Conservation (phyloP, 2,329 filamentous ascomycete genomes). For the Colletotrichum noveboracense region DNA sequence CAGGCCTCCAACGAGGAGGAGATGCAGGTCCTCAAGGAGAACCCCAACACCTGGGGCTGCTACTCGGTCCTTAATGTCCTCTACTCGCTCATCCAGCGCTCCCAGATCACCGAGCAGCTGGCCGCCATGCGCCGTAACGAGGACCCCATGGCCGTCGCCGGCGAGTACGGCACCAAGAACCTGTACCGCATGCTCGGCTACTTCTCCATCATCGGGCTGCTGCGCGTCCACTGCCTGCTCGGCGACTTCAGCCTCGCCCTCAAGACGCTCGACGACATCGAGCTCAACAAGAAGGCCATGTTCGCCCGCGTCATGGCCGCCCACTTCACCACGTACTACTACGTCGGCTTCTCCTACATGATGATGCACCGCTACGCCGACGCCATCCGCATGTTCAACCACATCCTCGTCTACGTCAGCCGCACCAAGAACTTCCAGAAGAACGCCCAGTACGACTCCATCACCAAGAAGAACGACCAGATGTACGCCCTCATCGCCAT, state of each 20-base stretch:
- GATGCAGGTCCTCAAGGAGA: constrained; percentile 87
- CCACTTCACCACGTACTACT: constrained; percentile 99
- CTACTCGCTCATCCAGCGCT: constrained; percentile 98
- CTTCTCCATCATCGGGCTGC: constrained; percentile 97
- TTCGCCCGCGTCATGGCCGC: constrained; percentile 99
- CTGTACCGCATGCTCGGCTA: constrained; percentile 99
- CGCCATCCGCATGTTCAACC: constrained; percentile 99
- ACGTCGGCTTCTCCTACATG: constrained; percentile 99
- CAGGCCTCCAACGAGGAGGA: constrained; percentile 89
- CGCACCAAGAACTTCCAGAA: constrained; percentile 99
- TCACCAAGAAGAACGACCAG: constrained; percentile 99
- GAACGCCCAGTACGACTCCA: constrained; percentile 96
- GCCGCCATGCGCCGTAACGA: constrained; percentile 93
- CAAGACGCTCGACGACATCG: constrained; percentile 98
- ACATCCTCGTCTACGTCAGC: constrained; percentile 98
- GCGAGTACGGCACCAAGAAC: constrained; percentile 92
- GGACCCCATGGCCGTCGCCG: constrained; percentile 85
- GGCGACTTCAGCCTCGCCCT: constrained; percentile 98
- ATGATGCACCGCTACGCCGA: constrained; percentile 99
- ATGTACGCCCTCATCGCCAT: constrained; percentile 99
- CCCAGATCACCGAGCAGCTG: constrained; percentile 97
- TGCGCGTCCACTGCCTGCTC: constrained; percentile 94
- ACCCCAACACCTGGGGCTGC: constrained; percentile 99
- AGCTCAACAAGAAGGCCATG: constrained; percentile 99
- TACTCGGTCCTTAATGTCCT: constrained; percentile 99